These are phyloP conservation scores for Coelastrella sp. DNA, from an alignment of 139 green algal species.

Conservation along the genomic window DNA sequence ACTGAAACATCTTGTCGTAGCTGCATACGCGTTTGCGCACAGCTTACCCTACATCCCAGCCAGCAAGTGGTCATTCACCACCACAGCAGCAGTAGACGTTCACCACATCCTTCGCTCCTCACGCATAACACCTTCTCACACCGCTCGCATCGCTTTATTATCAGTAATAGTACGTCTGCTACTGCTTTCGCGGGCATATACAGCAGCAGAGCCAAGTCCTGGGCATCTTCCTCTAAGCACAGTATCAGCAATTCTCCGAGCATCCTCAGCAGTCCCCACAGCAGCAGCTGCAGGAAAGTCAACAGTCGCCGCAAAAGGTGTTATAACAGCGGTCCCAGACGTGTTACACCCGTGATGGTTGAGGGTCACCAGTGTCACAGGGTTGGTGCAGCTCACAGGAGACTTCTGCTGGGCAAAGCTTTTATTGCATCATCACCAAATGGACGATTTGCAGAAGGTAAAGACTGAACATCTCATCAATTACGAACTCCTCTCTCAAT, in stretches of 20 bases:
- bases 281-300: not conserved
- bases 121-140: no score
- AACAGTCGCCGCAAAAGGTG: not conserved
- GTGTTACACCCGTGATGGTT: slow-evolving; percentile 64
- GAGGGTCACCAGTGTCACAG: slow-evolving; percentile 86
- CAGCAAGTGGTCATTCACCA: no score
- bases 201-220: not conserved
- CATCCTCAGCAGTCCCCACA: not conserved
- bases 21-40: no score
- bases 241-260: not conserved
- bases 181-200: not conserved
- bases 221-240: not conserved
- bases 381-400: slow-evolving; percentile 73
- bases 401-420: slow-evolving; percentile 61
- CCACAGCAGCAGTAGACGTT: no score
- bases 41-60: no score
- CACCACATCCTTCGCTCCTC: no score
- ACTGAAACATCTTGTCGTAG: no score
- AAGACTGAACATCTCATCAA: not conserved
- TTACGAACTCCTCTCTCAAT: no score
- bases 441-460: slow-evolving; percentile 77
- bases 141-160: not conserved
- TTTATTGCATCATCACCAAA: slow-evolving; percentile 84
- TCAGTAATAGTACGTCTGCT: no score
- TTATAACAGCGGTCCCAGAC: not conserved